These are phyloP conservation scores for Kurtzmaniella quercitrusa DNA, from an alignment of 1,139 yeast genomes.

Conservation along the genomic window DNA sequence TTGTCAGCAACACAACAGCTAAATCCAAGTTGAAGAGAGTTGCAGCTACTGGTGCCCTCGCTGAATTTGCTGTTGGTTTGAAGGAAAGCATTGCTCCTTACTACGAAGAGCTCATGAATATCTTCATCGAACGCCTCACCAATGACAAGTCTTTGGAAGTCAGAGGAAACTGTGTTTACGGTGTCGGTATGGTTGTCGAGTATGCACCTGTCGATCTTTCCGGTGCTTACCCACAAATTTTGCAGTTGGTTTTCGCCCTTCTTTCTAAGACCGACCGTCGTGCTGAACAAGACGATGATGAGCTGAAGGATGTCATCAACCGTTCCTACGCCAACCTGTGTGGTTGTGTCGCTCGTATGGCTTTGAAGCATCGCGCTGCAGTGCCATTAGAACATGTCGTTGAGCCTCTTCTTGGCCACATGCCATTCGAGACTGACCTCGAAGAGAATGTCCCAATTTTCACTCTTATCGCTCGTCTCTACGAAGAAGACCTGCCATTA, in stretches of 20 bases:
- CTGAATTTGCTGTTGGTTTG: conserved; percentile 82
- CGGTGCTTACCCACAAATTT: conserved; percentile 61
- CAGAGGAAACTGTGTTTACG: conserved; percentile 94
- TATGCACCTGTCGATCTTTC: conserved; percentile 55
- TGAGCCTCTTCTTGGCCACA: conserved; percentile 69
- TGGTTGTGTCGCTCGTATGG: conserved; percentile 95
- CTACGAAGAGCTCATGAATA: conserved; percentile 64
- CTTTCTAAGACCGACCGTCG: conserved; percentile 74
- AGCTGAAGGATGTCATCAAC: conserved; percentile 73
- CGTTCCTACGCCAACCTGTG: conserved; percentile 92
- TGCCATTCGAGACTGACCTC: conserved; percentile 84
- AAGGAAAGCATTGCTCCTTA: conserved; percentile 58
- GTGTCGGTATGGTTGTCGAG: conserved; percentile 80
- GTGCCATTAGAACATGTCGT: conserved; percentile 81
- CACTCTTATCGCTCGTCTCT: conserved; percentile 68
- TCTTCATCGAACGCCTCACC: conserved; percentile 64
- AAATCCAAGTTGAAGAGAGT: conserved; percentile 75
- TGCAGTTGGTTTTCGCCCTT: conserved; percentile 74
- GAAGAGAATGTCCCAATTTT: conserved; percentile 94
- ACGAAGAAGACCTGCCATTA: conserved; percentile 56
- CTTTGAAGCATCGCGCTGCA: conserved; percentile 63
- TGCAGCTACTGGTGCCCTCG: conserved; percentile 82
- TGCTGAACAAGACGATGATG: conserved; percentile 66
- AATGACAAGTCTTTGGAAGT: conserved; percentile 84
- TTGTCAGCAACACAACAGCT: conserved; percentile 57